phyloP scores from a whole-genome alignment of 2,329 filamentous ascomycete genomes.

The Huntiella bhutanensis region DNA sequence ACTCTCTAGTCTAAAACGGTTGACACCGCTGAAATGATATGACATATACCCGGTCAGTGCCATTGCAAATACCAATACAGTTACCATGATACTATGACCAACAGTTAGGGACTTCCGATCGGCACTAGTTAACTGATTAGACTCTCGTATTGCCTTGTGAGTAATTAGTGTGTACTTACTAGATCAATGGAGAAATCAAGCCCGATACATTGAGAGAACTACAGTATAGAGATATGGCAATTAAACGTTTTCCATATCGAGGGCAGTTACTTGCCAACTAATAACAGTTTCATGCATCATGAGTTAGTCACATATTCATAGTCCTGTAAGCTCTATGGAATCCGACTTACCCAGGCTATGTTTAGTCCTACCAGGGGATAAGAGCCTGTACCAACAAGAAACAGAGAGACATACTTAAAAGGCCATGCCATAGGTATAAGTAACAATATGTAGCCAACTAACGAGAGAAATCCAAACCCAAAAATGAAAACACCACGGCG shows the following conservation, averaged over 20 bases:
- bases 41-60: not conserved
- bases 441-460: not conserved
- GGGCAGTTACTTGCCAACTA: not conserved
- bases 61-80: not conserved
- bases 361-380: not conserved
- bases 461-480: not conserved
- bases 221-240: not conserved
- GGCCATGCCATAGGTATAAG: not conserved
- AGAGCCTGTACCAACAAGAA: not conserved
- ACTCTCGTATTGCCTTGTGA: not conserved
- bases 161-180: not conserved
- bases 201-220: not conserved
- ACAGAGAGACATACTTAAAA: not conserved
- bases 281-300: not conserved
- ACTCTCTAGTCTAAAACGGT: not conserved
- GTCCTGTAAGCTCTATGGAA: too few species aligned
- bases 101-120: not conserved
- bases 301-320: too few species aligned
- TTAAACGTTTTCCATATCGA: not conserved
- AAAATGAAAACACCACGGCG: constrained; percentile 1
- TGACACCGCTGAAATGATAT: not conserved
- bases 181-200: not conserved
- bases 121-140: not conserved
- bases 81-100: not conserved
- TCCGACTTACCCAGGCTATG: not conserved